phyloP scores from a whole-genome alignment of 148 eudicot genomes.

The Selenicereus undatus region DNA sequence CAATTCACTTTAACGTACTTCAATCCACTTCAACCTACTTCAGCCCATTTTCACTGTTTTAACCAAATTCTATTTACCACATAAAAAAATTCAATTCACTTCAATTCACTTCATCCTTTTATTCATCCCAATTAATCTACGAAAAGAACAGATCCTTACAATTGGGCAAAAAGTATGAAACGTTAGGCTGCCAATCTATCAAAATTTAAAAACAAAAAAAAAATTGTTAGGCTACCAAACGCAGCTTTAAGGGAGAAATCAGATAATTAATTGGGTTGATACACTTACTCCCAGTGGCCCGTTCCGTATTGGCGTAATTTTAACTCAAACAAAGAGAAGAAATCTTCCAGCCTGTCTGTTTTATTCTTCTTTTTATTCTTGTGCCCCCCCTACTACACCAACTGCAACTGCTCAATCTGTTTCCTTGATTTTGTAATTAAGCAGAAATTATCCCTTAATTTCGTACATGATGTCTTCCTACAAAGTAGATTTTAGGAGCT shows the following conservation, averaged over 20 bases:
- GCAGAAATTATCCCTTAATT: background rate
- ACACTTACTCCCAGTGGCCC: slow-evolving; percentile 3
- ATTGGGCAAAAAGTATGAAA: background rate
- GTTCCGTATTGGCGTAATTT: background rate
- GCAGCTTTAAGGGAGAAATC: background rate
- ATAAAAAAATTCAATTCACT: no score
- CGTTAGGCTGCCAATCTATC: slow-evolving; percentile 8
- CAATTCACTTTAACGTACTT: no score
- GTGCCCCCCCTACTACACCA: background rate
- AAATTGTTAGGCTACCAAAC: slow-evolving; percentile 9
- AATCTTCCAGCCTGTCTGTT: background rate
- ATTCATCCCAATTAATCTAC: no score
- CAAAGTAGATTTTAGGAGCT: background rate
- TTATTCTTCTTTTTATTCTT: background rate
- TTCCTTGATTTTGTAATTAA: background rate
- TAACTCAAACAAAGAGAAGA: background rate
- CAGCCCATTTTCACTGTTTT: no score
- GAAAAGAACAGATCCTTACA: no score
- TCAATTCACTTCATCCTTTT: no score
- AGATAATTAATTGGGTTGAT: slow-evolving; percentile 1
- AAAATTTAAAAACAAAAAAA: background rate
- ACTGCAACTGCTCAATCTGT: background rate
- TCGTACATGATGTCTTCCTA: background rate
- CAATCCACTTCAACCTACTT: no score
- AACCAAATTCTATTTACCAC: no score